Percentiles rank a stretch among this genome's conserved stretches.
Conservation (phyloP, 257 asterid genomes). For the Ilex aquifolium region DNA sequence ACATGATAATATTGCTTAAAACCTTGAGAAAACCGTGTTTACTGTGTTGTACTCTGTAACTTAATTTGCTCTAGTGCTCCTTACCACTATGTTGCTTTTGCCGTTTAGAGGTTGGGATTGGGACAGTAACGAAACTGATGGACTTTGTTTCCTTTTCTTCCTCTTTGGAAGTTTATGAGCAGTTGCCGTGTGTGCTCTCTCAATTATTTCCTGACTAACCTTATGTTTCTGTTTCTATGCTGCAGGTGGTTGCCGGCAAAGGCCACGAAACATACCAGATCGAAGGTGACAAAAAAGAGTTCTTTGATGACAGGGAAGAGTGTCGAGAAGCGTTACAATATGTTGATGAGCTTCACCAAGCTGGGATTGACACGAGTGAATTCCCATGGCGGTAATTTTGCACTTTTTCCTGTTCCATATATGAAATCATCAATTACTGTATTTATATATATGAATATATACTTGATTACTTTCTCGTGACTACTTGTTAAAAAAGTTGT, state of each 20-base stretch:
- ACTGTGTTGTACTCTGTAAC: not conserved
- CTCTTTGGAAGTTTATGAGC: too few relatives aligned
- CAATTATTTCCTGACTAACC: not conserved
- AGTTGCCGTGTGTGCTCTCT: not conserved
- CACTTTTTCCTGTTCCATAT: too few relatives aligned
- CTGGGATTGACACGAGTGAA: slow-evolving; percentile 97
- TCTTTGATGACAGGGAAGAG: slow-evolving; percentile 93
- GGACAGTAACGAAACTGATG: not conserved
- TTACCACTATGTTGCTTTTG: not conserved
- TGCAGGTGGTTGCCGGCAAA: slow-evolving; percentile 95
- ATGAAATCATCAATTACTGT: too few relatives aligned
- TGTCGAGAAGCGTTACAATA: slow-evolving; percentile 96
- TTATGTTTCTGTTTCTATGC: not conserved
- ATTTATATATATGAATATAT: too few relatives aligned
- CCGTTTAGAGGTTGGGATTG: not conserved
- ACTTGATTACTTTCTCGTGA: too few relatives aligned
- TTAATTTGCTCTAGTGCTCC: not conserved
- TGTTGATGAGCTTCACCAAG: slow-evolving; percentile 98
- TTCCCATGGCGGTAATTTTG: slow-evolving; percentile 81
- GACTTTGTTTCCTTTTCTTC: too few relatives aligned
- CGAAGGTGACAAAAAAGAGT: slow-evolving; percentile 84
- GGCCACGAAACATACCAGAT: slow-evolving; percentile 78
- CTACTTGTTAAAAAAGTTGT: too few relatives aligned
- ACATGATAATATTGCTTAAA: not conserved
- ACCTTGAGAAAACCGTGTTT: not conserved